Percentiles rank a stretch among this genome's conserved stretches.
Conservation (phyloP, 495 filamentous ascomycete species). For the Viridothelium virens region DNA sequence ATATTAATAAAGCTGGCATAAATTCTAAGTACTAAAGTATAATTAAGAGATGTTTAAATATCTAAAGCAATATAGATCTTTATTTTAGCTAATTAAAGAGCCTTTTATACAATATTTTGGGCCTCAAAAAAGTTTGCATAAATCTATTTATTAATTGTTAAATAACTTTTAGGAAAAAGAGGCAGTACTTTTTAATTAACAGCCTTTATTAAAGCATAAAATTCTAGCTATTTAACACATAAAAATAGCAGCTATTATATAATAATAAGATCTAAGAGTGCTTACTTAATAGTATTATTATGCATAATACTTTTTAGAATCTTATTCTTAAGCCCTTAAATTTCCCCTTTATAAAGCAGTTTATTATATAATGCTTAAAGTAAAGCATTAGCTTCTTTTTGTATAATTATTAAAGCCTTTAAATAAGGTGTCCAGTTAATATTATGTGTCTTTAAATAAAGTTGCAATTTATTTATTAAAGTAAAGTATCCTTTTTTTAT, state of each 20-base stretch:
- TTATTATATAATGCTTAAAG: too few species aligned
- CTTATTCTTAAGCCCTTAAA: too few species aligned
- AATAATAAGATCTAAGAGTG: neutral
- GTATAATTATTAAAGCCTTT: too few species aligned
- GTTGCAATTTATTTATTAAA: too few species aligned
- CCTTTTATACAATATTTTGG: neutral
- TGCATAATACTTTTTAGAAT: too few species aligned
- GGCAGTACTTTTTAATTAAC: neutral
- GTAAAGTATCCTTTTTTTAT: too few species aligned
- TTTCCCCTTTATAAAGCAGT: too few species aligned
- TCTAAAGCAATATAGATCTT: neutral
- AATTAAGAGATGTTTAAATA: neutral
- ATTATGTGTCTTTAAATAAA: too few species aligned
- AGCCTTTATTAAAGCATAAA: neutral
- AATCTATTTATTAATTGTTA: neutral
- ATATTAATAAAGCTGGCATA: neutral
- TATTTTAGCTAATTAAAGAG: neutral
- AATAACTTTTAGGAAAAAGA: neutral
- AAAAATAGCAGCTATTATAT: neutral
- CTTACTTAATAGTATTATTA: neutral
- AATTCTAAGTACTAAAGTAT: neutral
- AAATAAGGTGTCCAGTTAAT: too few species aligned
- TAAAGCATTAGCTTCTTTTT: too few species aligned
- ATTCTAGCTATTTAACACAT: neutral
- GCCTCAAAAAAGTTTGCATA: neutral